phyloP scores from a whole-genome alignment of 306 rosid species.

The Prunus mongolica region DNA sequence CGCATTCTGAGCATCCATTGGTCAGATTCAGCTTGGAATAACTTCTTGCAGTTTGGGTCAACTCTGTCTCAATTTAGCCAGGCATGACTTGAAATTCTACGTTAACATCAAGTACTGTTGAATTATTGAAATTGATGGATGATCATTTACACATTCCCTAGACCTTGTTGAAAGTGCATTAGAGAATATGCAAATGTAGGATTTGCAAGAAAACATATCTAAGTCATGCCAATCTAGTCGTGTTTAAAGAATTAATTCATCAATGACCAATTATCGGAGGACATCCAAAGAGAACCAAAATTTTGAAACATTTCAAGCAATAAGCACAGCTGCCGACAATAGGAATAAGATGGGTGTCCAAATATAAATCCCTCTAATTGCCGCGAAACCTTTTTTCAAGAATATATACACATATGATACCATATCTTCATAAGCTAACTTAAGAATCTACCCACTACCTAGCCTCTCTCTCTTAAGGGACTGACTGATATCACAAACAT shows the following conservation, averaged over 20 bases:
- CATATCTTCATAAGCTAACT: too few species aligned
- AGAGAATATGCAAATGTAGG: background rate
- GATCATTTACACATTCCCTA: background rate
- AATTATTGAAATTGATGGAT: background rate
- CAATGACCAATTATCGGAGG: background rate
- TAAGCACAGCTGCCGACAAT: background rate
- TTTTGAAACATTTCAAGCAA: background rate
- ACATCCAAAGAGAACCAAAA: background rate
- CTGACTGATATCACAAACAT: background rate
- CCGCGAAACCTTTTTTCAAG: background rate
- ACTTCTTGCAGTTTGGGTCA: background rate
- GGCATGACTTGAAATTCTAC: slow-evolving; percentile 1
- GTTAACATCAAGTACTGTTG: background rate
- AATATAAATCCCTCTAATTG: background rate
- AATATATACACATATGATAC: too few species aligned
- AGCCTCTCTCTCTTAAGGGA: background rate
- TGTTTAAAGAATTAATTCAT: slow-evolving; percentile 4
- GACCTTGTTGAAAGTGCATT: background rate
- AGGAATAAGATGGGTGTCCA: slow-evolving; percentile 18
- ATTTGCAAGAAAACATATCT: slow-evolving; percentile 7
- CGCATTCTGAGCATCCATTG: background rate
- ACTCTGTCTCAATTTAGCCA: background rate
- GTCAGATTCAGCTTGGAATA: background rate
- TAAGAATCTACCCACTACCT: too few species aligned
- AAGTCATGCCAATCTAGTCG: background rate